Conservation (phyloP, 345 rosid genomes). For the Streptanthus diversifolius region DNA sequence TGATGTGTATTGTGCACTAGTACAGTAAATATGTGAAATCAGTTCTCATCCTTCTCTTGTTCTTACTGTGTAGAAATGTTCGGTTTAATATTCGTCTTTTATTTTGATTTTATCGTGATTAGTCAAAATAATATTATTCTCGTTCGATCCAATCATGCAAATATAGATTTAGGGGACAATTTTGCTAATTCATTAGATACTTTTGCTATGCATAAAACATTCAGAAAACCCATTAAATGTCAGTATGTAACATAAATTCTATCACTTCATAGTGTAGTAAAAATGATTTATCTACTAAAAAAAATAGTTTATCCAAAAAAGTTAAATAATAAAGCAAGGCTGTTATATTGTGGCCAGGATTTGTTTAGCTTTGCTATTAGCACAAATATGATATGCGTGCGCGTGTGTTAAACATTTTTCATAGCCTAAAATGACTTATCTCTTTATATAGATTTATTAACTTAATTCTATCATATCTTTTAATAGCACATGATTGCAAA, state of each 20-base stretch:
- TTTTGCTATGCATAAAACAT: not conserved
- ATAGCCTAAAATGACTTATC: conserved; percentile 6
- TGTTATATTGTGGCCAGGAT: not conserved
- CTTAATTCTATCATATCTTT: conserved; percentile 7
- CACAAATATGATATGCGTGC: not conserved
- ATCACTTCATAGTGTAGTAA: not conserved
- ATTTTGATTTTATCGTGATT: not conserved
- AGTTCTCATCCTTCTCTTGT: not conserved
- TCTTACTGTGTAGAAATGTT: not conserved
- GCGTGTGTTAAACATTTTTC: not conserved
- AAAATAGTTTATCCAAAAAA: not conserved
- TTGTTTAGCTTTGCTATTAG: not conserved
- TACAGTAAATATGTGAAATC: not conserved
- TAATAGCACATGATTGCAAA: conserved; percentile 5
- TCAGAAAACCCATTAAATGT: not conserved
- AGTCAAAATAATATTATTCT: not conserved
- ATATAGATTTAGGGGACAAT: too few species aligned
- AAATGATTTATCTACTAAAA: not conserved
- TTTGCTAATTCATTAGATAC: too few species aligned
- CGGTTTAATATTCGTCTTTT: not conserved
- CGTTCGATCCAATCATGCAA: not conserved
- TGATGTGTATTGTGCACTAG: not conserved
- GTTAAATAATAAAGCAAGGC: not conserved
- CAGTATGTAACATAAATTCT: not conserved
- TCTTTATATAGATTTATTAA: not conserved